Percentiles rank a stretch among this genome's conserved stretches.
phyloP scores from a whole-genome alignment of 176 grass and related monocot species.

The Coix lacrymajobi region DNA sequence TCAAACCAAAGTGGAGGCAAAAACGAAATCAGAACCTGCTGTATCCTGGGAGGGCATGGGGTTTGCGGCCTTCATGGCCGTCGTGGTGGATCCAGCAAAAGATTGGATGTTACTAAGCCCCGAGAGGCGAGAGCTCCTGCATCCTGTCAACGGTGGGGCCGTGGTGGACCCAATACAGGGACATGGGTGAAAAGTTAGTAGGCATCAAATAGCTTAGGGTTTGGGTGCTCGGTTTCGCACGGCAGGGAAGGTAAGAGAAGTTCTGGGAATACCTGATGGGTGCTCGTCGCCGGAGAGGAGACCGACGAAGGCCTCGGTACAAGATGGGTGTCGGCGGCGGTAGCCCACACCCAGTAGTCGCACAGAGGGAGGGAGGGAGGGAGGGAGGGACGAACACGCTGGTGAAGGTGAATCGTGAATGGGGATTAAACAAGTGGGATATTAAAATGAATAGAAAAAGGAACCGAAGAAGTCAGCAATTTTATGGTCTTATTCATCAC shows the following conservation, averaged over 20 bases:
- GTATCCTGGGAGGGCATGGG: constrained; percentile 54
- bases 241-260: background rate
- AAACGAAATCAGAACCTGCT: constrained; percentile 38
- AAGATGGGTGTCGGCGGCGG: too few species aligned
- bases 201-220: background rate
- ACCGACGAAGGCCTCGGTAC: background rate
- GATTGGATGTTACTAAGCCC: constrained; percentile 72
- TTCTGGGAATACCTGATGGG: background rate
- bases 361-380: too few species aligned
- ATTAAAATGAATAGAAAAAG: background rate
- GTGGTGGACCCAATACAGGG: background rate
- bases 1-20: background rate
- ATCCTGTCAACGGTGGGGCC: constrained; percentile 38
- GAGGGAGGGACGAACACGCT: too few species aligned
- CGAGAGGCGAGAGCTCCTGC: constrained; percentile 64
- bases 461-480: background rate
- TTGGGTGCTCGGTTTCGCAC: background rate
- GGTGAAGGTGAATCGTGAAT: too few species aligned
- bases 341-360: too few species aligned
- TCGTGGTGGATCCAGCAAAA: constrained; percentile 41
- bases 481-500: background rate
- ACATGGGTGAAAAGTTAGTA: background rate
- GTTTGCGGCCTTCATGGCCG: constrained; percentile 27
- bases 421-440: constrained; percentile 16
- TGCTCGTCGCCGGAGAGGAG: background rate